Evolutionary conservation across 805 yeast genomes (phyloP), one percentile per base, ranked within the genome.

Genomic region (Wickerhamomyces bisporus): DNA sequence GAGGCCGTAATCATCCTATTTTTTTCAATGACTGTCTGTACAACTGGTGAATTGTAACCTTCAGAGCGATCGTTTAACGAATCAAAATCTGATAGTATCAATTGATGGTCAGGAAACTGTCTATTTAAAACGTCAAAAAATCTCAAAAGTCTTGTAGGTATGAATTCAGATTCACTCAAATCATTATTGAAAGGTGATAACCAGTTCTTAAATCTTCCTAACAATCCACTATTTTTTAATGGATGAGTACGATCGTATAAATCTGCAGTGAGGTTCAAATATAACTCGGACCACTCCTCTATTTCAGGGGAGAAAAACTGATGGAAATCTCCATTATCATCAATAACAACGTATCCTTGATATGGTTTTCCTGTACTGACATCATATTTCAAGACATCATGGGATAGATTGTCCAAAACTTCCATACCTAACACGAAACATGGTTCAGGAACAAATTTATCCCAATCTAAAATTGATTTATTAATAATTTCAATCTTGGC

Each of bases 341-440:
- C 89, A 29, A 84, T 66, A 10, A 81, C 70, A 2, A 86, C 94
- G 47, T 82, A 77, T 0, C 91, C 94, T 56, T 86, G 93, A 45
- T 74, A 70, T 0, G 94, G 91, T 44, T 70, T 67, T 6, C 79
- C 75, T 0, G 87, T 76, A 8, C 62, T 49, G 41, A 78, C 73
- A 50, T 86, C 94, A 55, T 84, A 86, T 26, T 91, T 69, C 4
- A 86, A 72, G 20, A 83, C 74, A 54, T 86, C 95, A 59, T 86
- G 96, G 3, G 93, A 70, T 45, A 87, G 75, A 52, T 86, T 86
- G 58, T 86, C 95, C 57, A 87, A 77, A 7, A 86, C 93, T 52
- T 87, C 95, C 39, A 85, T 61, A 0, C 91, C 94, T 34, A 86
- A 67, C 46, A 86, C 79, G 53, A 77, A 86, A 47, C 93, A 83